phyloP scores from a whole-genome alignment of 1,139 yeast genomes.

The Wickerhamomyces sp. region DNA sequence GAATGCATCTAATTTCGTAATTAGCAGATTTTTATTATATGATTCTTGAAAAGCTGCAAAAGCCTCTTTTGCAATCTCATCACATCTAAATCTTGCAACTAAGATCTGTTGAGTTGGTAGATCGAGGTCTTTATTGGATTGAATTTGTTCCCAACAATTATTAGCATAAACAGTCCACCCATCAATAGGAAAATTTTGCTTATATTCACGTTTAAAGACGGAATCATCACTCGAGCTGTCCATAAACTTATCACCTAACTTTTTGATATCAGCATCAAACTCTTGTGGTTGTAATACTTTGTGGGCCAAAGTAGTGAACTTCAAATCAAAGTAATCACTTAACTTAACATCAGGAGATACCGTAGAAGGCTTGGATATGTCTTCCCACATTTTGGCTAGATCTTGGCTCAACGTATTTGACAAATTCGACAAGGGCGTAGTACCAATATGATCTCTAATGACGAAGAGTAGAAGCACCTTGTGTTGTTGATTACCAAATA shows the following conservation, averaged over 20 bases:
- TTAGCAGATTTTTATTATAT: constrained; percentile 18
- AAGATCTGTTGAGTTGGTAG: constrained; percentile 94
- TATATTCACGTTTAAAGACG: constrained; percentile 67
- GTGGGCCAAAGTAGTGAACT: constrained; percentile 80
- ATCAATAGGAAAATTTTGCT: constrained; percentile 84
- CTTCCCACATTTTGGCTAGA: constrained; percentile 72
- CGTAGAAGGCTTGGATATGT: constrained; percentile 67
- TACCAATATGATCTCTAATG: constrained; percentile 86
- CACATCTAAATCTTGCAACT: constrained; percentile 93
- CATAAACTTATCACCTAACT: constrained; percentile 53
- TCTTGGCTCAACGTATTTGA: constrained; percentile 67
- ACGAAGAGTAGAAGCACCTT: constrained; percentile 81
- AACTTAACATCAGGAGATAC: constrained; percentile 45
- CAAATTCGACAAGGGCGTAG: constrained; percentile 75
- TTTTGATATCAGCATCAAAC: constrained; percentile 59
- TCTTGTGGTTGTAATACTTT: constrained; percentile 75
- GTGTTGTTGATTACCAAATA: constrained; percentile 51
- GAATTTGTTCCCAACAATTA: constrained; percentile 93
- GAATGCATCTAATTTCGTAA: constrained; percentile 14
- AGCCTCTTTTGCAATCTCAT: constrained; percentile 57
- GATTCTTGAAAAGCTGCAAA: constrained; percentile 21
- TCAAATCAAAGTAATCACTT: constrained; percentile 78
- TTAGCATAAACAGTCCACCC: constrained; percentile 95
- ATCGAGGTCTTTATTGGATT: constrained; percentile 87
- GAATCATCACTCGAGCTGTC: constrained; percentile 29